phyloP scores from a whole-genome alignment of 148 eudicot species.

The Nepenthes gracilis region DNA sequence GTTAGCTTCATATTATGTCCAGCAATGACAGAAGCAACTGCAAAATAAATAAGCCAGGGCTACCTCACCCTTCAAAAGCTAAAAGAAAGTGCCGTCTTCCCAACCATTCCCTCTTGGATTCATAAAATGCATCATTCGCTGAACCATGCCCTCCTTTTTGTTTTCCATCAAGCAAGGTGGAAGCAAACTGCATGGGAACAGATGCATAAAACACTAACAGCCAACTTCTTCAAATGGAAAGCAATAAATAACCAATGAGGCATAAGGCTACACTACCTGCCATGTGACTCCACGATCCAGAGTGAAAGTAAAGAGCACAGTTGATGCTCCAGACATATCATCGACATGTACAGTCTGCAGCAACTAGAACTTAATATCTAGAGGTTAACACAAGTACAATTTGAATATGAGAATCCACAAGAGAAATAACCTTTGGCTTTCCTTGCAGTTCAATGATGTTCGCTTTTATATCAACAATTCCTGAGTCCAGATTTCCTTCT shows the following conservation, averaged over 20 bases:
- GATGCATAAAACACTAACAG: slow-evolving; percentile 8
- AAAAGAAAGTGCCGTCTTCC: slow-evolving; percentile 82
- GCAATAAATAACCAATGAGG: background rate
- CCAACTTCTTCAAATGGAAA: background rate
- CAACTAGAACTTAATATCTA: slow-evolving; percentile 4
- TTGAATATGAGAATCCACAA: background rate
- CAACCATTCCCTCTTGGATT: slow-evolving; percentile 90
- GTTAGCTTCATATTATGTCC: too few relatives aligned
- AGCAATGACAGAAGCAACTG: too few relatives aligned
- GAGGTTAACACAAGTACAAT: slow-evolving; percentile 1
- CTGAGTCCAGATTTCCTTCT: slow-evolving; percentile 92
- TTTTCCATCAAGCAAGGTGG: slow-evolving; percentile 66
- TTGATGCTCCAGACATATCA: slow-evolving; percentile 87
- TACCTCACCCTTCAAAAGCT: slow-evolving; percentile 79
- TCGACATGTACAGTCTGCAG: slow-evolving; percentile 90
- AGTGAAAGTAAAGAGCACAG: slow-evolving; percentile 72
- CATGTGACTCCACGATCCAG: slow-evolving; percentile 86
- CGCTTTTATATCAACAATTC: slow-evolving; percentile 89
- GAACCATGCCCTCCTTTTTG: slow-evolving; percentile 63
- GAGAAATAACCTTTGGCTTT: slow-evolving; percentile 63
- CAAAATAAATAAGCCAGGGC: too few relatives aligned
- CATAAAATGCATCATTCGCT: slow-evolving; percentile 68
- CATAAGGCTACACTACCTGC: slow-evolving; percentile 43
- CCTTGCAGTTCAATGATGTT: slow-evolving; percentile 62
- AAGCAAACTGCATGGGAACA: slow-evolving; percentile 50